Percentiles rank a stretch among this genome's conserved stretches.
phyloP scores from a whole-genome alignment of 139 green algal genomes.

The Asterochloris sp. region DNA sequence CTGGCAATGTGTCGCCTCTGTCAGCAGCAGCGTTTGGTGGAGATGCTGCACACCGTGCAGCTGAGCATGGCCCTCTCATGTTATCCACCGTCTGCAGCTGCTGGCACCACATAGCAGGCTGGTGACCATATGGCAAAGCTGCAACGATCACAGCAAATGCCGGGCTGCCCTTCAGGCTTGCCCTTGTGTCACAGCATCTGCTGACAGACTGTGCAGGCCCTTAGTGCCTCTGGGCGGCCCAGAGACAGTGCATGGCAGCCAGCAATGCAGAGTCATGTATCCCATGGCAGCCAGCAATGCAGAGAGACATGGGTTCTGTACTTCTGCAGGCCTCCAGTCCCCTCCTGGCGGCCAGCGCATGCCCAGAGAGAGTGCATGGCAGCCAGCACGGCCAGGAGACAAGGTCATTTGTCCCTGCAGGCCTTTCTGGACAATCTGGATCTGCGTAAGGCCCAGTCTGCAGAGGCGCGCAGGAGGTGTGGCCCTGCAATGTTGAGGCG shows the following conservation, averaged over 20 bases:
- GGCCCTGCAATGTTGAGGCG: conserved; percentile 2
- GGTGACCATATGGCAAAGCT: too few relatives aligned
- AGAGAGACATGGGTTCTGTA: neutral
- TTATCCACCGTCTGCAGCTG: too few relatives aligned
- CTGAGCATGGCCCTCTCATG: too few relatives aligned
- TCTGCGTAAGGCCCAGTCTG: neutral
- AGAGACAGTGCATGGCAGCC: neutral
- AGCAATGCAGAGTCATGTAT: neutral
- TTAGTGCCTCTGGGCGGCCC: neutral
- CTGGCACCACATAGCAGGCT: too few relatives aligned
- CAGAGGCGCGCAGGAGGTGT: neutral
- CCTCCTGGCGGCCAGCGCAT: neutral
- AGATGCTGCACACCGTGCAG: too few relatives aligned
- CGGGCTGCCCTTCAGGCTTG: too few relatives aligned
- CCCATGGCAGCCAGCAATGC: too few relatives aligned
- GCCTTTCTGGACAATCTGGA: neutral
- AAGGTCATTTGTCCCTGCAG: neutral
- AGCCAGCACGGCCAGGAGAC: neutral
- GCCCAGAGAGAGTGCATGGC: neutral
- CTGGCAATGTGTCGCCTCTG: too few relatives aligned
- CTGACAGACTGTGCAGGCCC: too few relatives aligned
- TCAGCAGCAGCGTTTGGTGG: too few relatives aligned
- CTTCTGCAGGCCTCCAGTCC: neutral
- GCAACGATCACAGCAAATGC: too few relatives aligned
- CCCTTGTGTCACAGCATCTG: too few relatives aligned